A percentile compares a stretch with the other conserved stretches of the same genome.
Evolutionary conservation across 805 yeast genomes (phyloP).

Genomic region (Saccharomycopsis sp.): DNA sequence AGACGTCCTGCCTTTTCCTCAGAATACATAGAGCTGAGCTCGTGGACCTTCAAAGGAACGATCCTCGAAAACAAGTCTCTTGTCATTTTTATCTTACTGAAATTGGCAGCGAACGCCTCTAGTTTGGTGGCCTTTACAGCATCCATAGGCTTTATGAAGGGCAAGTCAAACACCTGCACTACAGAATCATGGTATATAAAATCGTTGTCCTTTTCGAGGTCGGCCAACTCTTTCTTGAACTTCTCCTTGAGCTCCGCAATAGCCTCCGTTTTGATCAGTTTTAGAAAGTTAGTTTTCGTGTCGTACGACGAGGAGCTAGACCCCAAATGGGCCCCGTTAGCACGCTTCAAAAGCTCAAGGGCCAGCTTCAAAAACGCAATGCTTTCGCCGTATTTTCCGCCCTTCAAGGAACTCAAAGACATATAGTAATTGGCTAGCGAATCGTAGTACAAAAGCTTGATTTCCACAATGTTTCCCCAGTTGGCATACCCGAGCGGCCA

Average conservation of each 20-base stretch:
- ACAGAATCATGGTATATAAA: constrained; percentile 75
- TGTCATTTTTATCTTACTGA: constrained; percentile 31
- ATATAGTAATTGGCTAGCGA: constrained; percentile 58
- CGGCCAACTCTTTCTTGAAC: constrained; percentile 28
- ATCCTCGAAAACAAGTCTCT: constrained; percentile 65
- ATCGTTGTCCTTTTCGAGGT: constrained; percentile 76
- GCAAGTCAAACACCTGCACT: constrained; percentile 54
- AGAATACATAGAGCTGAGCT: constrained; percentile 77
- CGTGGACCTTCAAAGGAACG: constrained; percentile 82
- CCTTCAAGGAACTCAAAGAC: constrained; percentile 39
- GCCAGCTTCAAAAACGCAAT: constrained; percentile 41
- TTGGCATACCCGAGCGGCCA: constrained; percentile 19
- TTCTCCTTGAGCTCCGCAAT: constrained; percentile 31
- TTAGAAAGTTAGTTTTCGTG: constrained; percentile 10
- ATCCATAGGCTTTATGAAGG: constrained; percentile 62
- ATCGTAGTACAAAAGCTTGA: constrained; percentile 49
- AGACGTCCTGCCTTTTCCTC: constrained; percentile 79
- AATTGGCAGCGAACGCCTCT: constrained; percentile 37
- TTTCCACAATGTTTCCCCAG: constrained; percentile 47
- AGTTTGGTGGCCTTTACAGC: constrained; percentile 57
- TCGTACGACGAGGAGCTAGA: constrained; percentile 12
- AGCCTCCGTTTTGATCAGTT: constrained; percentile 27
- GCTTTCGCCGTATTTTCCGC: constrained; percentile 63
- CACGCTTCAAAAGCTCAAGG: constrained; percentile 33
- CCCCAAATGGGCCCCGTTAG: constrained; percentile 30